phyloP scores from a whole-genome alignment of 2,329 filamentous ascomycete genomes.

The Grosmannia serpens region DNA sequence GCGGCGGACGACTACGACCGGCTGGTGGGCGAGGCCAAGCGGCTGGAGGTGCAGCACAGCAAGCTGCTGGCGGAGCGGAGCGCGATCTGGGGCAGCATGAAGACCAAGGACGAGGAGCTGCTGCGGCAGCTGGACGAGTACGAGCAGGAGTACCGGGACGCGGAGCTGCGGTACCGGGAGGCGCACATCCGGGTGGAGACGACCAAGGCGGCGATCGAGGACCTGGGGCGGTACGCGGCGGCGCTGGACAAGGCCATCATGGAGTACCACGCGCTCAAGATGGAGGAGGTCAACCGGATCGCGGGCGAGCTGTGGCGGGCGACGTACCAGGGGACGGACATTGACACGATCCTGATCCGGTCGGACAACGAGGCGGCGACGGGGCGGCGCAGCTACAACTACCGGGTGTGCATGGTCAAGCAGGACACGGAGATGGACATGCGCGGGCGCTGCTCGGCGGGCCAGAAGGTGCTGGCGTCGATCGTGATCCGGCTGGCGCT shows the following conservation, averaged over 20 bases:
- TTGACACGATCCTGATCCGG: conserved; percentile 90
- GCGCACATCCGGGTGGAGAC: conserved; percentile 82
- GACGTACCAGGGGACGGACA: conserved; percentile 93
- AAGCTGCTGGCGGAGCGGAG: conserved; percentile 61
- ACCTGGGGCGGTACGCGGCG: conserved; percentile 68
- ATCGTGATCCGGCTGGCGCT: conserved; percentile 96
- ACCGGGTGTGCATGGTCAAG: conserved; percentile 96
- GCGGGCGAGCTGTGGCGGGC: conserved; percentile 93
- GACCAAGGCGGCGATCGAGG: conserved; percentile 85
- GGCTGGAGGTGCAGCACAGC: conserved; percentile 57
- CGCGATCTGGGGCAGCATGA: conserved; percentile 65
- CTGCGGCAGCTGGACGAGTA: conserved; percentile 63
- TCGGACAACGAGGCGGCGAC: conserved; percentile 68
- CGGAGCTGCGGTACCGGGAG: conserved; percentile 70
- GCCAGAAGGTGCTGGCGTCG: conserved; percentile 89
- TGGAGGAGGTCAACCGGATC: conserved; percentile 95
- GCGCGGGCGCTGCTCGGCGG: conserved; percentile 92
- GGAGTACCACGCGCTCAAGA: conserved; percentile 91
- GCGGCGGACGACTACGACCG: conserved; percentile 72
- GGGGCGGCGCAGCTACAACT: conserved; percentile 68
- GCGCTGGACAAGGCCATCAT: conserved; percentile 95
- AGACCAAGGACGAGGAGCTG: conserved; percentile 74
- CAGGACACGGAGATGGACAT: conserved; percentile 98
- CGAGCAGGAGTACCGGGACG: conserved; percentile 77
- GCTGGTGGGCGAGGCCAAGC: conserved; percentile 57